Base-by-base conservation (phyloP, 345 rosid species). In the Eucalyptus grandis region DNA sequence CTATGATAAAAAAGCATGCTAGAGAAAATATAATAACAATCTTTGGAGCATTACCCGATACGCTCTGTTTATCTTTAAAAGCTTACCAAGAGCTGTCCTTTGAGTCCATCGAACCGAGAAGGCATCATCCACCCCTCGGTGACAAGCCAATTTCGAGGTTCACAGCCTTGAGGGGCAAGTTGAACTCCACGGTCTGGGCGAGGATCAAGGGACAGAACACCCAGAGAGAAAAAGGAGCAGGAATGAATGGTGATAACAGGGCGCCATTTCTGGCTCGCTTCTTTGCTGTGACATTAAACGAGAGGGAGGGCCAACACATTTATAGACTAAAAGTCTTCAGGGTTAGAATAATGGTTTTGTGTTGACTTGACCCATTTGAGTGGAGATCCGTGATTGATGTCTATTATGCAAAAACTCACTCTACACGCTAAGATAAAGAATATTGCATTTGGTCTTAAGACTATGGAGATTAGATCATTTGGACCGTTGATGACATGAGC, bases 131-230 rank as follows among this genome's bases (percentile, higher is more conserved):
- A 87, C 27, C 90, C 88, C 34, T 88, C 91, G 7, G 87, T 80
- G 88, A 90, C 87, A 47, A 90, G 90, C 91, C 91, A 90, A 80
- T 90, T 90, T 30, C 91, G 2, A 87, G 90, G 62, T 87, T 90
- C 67, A 90, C 90, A n/a, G 91, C 90, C 81, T 72, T 90, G 34
- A 88, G 15, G 44, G 90, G 91, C 81, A 87, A 49, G 49, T 60
- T 62, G 77, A 58, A 46, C 4, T 81, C 44, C 10, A 24, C 46
- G n/a, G 62, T 40, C 37, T 69, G 81, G 43, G 81, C 24, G 13
- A 69, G 81, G 87, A 58, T 58, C 11, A 5, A 13, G 87, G 47
- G 50, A 34, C 62, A 58, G 49, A 88, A 81, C 7, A 37, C 15
- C 14, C 83, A 88, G 44, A 83, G 54, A 82, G 51, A 16, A n/a